Evolutionary conservation across 169 alveolate species (phyloP).

Genomic region (Plasmodium gallinaceum): DNA sequence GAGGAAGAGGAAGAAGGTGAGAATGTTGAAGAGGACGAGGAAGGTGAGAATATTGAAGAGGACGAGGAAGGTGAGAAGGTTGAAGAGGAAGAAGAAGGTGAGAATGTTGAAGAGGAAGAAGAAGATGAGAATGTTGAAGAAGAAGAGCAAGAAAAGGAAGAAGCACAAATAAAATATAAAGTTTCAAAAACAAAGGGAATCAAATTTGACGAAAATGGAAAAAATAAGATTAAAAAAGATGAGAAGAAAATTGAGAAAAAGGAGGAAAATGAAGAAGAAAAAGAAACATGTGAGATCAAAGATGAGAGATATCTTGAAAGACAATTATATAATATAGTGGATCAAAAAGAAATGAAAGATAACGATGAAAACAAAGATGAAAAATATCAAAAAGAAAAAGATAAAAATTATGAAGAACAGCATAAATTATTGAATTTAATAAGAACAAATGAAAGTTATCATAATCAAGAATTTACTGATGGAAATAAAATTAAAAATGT

Average conservation of each 20-base stretch:
- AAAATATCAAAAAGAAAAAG: no score
- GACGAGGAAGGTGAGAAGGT: no score
- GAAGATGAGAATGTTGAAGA: neutral
- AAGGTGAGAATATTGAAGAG: no score
- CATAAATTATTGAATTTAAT: neutral
- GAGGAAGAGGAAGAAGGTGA: neutral
- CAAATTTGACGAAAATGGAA: neutral
- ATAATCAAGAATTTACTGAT: neutral
- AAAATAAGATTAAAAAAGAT: neutral
- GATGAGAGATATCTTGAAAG: no score
- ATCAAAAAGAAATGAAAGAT: neutral
- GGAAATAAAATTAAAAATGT: neutral
- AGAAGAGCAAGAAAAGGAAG: neutral
- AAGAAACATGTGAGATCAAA: slow-evolving; percentile 1
- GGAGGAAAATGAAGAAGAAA: neutral
- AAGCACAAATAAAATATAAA: neutral
- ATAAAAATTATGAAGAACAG: neutral
- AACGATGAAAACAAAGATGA: slow-evolving; percentile 5
- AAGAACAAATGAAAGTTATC: neutral
- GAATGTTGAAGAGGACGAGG: neutral
- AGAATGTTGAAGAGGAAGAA: no score
- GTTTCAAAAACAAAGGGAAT: no score
- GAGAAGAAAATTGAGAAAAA: neutral
- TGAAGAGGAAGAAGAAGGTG: no score
- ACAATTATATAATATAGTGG: no score